Percentiles rank a stretch among this genome's conserved stretches.
phyloP scores from a whole-genome alignment of 176 grass and related monocot species.

The Oryza meyeriana region DNA sequence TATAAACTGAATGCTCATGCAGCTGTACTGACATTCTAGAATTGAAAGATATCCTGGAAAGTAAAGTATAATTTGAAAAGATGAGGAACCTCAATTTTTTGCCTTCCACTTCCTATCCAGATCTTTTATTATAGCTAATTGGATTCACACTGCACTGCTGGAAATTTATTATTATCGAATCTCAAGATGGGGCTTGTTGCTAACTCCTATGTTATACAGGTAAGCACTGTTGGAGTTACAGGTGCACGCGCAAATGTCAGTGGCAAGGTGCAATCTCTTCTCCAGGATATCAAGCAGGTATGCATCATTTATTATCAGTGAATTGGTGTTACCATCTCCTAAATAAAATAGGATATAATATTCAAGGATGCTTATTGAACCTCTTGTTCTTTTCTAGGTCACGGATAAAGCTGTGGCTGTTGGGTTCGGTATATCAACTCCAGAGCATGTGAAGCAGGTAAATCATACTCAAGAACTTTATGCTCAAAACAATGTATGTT shows the following conservation, averaged over 20 bases:
- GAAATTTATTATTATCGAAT: not conserved
- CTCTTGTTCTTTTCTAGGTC: conserved; percentile 46
- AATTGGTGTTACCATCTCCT: not conserved
- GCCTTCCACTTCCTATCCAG: not conserved
- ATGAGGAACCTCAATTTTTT: not conserved
- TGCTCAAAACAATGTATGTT: conserved; percentile 3
- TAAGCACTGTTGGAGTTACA: conserved; percentile 92
- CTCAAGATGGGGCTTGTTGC: not conserved
- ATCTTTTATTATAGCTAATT: conserved; percentile 11
- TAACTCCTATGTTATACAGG: conserved; percentile 49
- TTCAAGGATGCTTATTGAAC: conserved; percentile 7
- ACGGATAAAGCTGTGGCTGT: conserved; percentile 92
- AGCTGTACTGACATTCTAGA: not conserved
- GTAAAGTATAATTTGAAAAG: conserved; percentile 2
- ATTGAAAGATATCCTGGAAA: conserved; percentile 9
- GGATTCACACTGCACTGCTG: not conserved
- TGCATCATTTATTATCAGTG: not conserved
- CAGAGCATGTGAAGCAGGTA: conserved; percentile 96
- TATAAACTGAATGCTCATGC: not conserved
- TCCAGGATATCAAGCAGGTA: conserved; percentile 93
- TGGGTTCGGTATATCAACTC: conserved; percentile 92
- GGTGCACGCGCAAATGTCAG: conserved; percentile 76
- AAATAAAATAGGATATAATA: not conserved
- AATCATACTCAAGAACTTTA: conserved; percentile 2
- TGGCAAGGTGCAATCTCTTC: conserved; percentile 73